Base-by-base conservation (phyloP, 768 basidiomycete species). In the Glaciozyma antarctica region DNA sequence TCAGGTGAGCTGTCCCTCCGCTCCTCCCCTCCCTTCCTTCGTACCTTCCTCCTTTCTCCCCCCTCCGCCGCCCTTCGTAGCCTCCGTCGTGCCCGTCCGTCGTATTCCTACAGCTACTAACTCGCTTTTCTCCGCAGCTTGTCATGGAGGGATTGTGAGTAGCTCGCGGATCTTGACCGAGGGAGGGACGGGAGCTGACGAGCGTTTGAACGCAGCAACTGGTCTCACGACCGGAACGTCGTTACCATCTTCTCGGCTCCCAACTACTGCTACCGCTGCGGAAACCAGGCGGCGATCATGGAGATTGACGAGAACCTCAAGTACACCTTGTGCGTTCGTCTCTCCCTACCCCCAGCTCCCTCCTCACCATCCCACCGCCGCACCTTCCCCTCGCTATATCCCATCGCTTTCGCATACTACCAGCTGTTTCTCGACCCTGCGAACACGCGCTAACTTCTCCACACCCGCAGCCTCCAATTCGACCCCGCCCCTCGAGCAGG, bases 171-270 rank as follows among this genome's bases (percentile, higher is more conserved):
- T n/a, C n/a, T n/a, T n/a, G 53, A 24, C 47, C 7, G 21, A 34
- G 41, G 9, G 32, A 22, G 1, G 22, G 2, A 4, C 15, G 3
- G 13, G 45, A 5, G 43, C 60, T 62, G 62, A 64, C 67, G 16
- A 5, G 16, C 59, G 53, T 64, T 53, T 62, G 69, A 65, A 52
- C 88, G 89, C 65, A 70, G 69, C 77, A 95, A 91, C 76, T 98
- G 94, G 94, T 91, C 92, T 65, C 94, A 98, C 79, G 94, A 98
- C 79, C 85, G 91, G 78, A 98, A 97, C 77, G 94, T 99, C 28
- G 94, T 99, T 71, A 99, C 94, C 51, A 97, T 99, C 76, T 99
- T 97, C 82, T 97, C 93, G 70, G 95, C 95, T 71, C 95, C 95
- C 51, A 99, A 99, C 80, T 99, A 97, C 78, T 99, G 94, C 79